These are phyloP conservation scores for Dactylellina drechsleri DNA, from an alignment of 2,329 filamentous ascomycete species.

Conservation along the genomic window DNA sequence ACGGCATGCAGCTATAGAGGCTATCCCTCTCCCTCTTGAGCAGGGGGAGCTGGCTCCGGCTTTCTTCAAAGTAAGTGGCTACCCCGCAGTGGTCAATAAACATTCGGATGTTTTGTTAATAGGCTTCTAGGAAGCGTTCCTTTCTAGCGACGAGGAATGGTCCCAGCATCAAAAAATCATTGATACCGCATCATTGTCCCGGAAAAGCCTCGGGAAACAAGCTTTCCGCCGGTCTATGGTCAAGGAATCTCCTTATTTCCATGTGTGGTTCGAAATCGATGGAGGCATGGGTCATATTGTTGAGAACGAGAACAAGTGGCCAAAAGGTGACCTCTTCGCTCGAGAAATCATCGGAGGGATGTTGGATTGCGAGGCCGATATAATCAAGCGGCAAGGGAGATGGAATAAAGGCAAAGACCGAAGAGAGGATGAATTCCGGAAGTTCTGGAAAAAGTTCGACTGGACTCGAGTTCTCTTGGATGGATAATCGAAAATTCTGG, in stretches of 20 bases:
- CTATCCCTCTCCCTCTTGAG: conserved; percentile 86
- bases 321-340: conserved; percentile 89
- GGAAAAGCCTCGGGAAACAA: conserved; percentile 74
- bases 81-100: not conserved
- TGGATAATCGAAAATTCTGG: conserved; percentile 58
- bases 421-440: conserved; percentile 80
- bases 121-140: conserved; percentile 75
- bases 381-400: conserved; percentile 88
- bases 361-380: conserved; percentile 80
- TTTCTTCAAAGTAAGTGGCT: conserved; percentile 74
- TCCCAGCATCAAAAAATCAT: conserved; percentile 94
- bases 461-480: conserved; percentile 76
- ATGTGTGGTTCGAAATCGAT: conserved; percentile 93
- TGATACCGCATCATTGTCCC: conserved; percentile 74
- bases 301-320: conserved; percentile 86
- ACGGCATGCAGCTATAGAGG: conserved; percentile 84
- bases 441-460: conserved; percentile 90
- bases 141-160: conserved; percentile 91
- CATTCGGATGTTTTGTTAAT: conserved; percentile 20
- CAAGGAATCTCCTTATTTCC: conserved; percentile 98
- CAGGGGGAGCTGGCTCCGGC: conserved; percentile 91
- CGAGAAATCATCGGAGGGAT: conserved; percentile 92
- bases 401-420: conserved; percentile 75
- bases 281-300: conserved; percentile 92
- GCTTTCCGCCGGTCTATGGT: conserved; percentile 85